These are phyloP conservation scores for Fusarium sp. DNA, from an alignment of 2,329 filamentous ascomycete genomes.

Conservation along the genomic window DNA sequence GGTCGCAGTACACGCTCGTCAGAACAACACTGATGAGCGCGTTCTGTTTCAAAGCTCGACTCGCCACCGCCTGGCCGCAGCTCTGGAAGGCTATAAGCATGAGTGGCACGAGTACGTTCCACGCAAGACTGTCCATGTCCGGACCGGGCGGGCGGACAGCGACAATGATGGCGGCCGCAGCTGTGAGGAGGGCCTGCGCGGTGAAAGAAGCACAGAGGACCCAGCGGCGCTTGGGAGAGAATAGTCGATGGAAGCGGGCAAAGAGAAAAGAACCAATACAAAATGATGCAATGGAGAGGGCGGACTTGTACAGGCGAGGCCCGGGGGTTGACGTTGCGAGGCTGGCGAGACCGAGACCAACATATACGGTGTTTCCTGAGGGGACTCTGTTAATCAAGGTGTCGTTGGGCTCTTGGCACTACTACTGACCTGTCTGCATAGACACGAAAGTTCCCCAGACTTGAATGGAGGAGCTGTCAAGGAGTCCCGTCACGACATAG, in stretches of 20 bases:
- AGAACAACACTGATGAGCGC: constrained; percentile 81
- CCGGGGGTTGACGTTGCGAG: constrained; percentile 53
- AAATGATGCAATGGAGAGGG: constrained; percentile 75
- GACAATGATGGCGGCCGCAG: constrained; percentile 64
- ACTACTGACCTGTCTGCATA: constrained; percentile 78
- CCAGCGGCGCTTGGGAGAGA: constrained; percentile 69
- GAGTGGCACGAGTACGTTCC: constrained; percentile 73
- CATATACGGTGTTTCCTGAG: constrained; percentile 79
- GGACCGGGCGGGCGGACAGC: constrained; percentile 55
- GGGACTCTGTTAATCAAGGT: background rate
- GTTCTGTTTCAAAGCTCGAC: constrained; percentile 74
- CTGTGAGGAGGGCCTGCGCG: constrained; percentile 62
- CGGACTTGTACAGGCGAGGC: constrained; percentile 63
- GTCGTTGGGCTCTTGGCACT: background rate
- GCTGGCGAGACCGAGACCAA: constrained; percentile 70
- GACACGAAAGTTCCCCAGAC: constrained; percentile 85
- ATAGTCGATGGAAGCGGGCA: constrained; percentile 71
- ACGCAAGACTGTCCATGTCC: constrained; percentile 59
- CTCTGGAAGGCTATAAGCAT: constrained; percentile 80
- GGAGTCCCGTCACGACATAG: constrained; percentile 80
- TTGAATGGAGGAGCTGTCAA: constrained; percentile 79
- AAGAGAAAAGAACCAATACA: constrained; percentile 79
- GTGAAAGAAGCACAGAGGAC: constrained; percentile 70
- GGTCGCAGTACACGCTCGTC: constrained; percentile 83
- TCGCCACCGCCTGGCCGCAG: constrained; percentile 81